Conservation (phyloP, 805 yeast genomes). For the Spathaspora hagerdaliae region DNA sequence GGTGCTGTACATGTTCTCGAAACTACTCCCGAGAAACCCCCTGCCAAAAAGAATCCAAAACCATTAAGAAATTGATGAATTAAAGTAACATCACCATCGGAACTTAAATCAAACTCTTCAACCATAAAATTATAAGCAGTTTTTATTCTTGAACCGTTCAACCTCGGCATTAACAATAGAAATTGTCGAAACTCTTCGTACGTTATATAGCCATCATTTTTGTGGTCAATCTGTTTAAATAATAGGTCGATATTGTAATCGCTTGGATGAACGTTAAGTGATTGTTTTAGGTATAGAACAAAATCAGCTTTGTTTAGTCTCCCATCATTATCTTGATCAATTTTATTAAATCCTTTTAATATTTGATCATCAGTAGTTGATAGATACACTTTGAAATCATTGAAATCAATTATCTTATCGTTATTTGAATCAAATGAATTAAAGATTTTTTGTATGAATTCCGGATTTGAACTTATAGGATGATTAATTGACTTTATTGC, state of each 20-base stretch:
- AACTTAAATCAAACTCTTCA: constrained; percentile 74
- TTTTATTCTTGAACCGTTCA: constrained; percentile 68
- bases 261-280: constrained; percentile 51
- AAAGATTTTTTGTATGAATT: constrained; percentile 55
- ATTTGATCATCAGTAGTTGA: constrained; percentile 68
- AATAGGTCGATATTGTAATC: constrained; percentile 50
- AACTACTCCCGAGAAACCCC: constrained; percentile 93
- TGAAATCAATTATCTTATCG: constrained; percentile 56
- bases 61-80: constrained; percentile 77
- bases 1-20: constrained; percentile 98
- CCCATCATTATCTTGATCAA: constrained; percentile 76
- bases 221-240: constrained; percentile 51
- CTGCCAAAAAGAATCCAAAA: constrained; percentile 87
- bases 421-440: constrained; percentile 54
- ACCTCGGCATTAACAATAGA: constrained; percentile 75
- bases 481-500: constrained; percentile 50
- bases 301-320: constrained; percentile 63
- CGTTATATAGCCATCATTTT: constrained; percentile 64
- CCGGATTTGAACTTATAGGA: constrained; percentile 60
- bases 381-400: constrained; percentile 64
- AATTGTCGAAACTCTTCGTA: constrained; percentile 86
- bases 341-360: constrained; percentile 57
- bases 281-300: constrained; percentile 52
- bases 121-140: constrained; percentile 80
- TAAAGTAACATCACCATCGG: constrained; percentile 90